phyloP scores from a whole-genome alignment of 2,329 filamentous ascomycete species.

The Huntiella decipiens region DNA sequence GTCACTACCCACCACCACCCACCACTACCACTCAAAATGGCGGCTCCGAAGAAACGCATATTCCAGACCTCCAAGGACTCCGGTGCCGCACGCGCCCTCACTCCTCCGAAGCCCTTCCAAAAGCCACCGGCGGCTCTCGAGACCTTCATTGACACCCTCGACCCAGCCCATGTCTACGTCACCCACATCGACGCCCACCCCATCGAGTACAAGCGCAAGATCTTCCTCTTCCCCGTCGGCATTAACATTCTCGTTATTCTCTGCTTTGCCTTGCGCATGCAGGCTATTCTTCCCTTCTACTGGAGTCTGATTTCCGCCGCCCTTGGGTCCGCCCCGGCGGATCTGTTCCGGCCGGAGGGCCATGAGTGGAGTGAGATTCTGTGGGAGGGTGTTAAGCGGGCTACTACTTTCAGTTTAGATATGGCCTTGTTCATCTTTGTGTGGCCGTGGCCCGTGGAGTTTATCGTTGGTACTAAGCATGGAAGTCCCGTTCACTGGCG shows the following conservation, averaged over 20 bases:
- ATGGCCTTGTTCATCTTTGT: slow-evolving; percentile 49
- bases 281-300: slow-evolving; percentile 54
- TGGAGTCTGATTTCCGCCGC: slow-evolving; percentile 42
- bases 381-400: slow-evolving; percentile 39
- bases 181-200: slow-evolving; percentile 62
- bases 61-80: slow-evolving; percentile 3
- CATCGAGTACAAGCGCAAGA: slow-evolving; percentile 54
- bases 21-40: neutral
- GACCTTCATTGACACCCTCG: slow-evolving; percentile 48
- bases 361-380: slow-evolving; percentile 37
- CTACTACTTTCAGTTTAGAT: slow-evolving; percentile 52
- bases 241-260: slow-evolving; percentile 52
- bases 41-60: slow-evolving; percentile 11
- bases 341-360: slow-evolving; percentile 40
- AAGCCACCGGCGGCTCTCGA: slow-evolving; percentile 41
- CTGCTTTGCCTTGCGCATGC: slow-evolving; percentile 50
- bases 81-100: slow-evolving; percentile 14
- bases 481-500: slow-evolving; percentile 56
- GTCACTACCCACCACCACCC: neutral
- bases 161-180: slow-evolving; percentile 57
- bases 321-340: slow-evolving; percentile 46
- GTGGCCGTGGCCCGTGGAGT: slow-evolving; percentile 55
- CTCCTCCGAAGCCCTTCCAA: slow-evolving; percentile 47
- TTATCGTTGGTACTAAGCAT: slow-evolving; percentile 40
- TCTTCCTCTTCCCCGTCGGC: slow-evolving; percentile 60